phyloP scores from a whole-genome alignment of 441 rosid genomes.

The Eruca vesicaria region DNA sequence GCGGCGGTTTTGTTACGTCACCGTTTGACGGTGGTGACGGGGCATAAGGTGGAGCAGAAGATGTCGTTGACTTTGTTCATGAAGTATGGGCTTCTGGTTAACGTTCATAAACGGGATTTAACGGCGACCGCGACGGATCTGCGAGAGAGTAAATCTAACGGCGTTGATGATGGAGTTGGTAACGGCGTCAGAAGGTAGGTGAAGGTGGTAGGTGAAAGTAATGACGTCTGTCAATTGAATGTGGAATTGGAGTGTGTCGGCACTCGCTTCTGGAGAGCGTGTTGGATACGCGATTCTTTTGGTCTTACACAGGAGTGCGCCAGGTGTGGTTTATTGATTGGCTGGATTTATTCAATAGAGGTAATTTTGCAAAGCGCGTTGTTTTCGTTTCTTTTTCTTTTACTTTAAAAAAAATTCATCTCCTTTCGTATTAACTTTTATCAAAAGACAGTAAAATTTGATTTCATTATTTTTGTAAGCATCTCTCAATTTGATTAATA shows the following conservation, averaged over 20 bases:
- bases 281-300: neutral
- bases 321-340: constrained; percentile 8
- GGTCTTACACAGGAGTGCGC: neutral
- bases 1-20: constrained; percentile 79
- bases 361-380: constrained; percentile 34
- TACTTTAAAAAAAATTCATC: neutral
- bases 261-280: constrained; percentile 27
- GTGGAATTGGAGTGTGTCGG: constrained; percentile 1
- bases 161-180: constrained; percentile 29
- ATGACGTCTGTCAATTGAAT: constrained; percentile 25
- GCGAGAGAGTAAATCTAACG: constrained; percentile 39
- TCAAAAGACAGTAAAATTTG: constrained; percentile 15
- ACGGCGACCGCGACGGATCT: constrained; percentile 38
- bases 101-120: constrained; percentile 64
- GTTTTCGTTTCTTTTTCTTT: neutral
- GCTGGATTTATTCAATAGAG: constrained; percentile 21
- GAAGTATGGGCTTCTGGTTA: constrained; percentile 79
- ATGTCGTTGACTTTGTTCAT: constrained; percentile 92
- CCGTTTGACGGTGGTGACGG: constrained; percentile 58
- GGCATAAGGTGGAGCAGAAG: constrained; percentile 92
- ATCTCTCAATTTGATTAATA: constrained; percentile 11
- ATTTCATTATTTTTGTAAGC: constrained; percentile 37
- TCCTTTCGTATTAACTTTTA: neutral
- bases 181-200: constrained; percentile 29
- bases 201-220: constrained; percentile 16